These are phyloP conservation scores for Mikania micrantha DNA, from an alignment of 129 eudicot genomes.

Conservation along the genomic window DNA sequence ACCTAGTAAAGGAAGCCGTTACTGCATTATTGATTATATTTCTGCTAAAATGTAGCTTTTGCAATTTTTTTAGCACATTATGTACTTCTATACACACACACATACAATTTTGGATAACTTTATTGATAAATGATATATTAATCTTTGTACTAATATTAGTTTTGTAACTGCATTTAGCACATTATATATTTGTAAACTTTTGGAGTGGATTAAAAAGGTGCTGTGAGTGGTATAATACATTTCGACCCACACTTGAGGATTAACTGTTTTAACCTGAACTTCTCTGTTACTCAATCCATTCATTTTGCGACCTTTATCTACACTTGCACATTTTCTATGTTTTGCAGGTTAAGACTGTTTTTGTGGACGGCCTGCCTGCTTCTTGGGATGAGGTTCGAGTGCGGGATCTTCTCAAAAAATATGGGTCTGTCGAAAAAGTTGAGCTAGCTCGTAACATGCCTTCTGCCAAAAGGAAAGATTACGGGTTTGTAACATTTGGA, in stretches of 20 bases:
- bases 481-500: conserved; percentile 85
- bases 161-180: not conserved
- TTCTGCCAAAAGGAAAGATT: conserved; percentile 87
- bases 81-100: not conserved
- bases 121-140: not conserved
- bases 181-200: not conserved
- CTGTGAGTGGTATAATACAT: not conserved
- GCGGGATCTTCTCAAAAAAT: conserved; percentile 60
- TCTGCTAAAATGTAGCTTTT: not conserved
- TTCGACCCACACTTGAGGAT: not conserved
- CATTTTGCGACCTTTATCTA: not conserved
- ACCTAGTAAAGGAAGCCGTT: not conserved
- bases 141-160: not conserved
- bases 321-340: not conserved
- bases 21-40: not conserved
- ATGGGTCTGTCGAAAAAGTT: conserved; percentile 68
- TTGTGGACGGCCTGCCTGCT: conserved; percentile 81
- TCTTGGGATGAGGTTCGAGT: conserved; percentile 91
- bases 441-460: conserved; percentile 99
- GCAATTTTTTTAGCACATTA: not conserved
- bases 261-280: not conserved
- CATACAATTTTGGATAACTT: not conserved
- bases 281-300: not conserved
- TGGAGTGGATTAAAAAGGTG: not conserved
- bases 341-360: conserved; percentile 78